Evolutionary conservation across 768 basidiomycete species (phyloP).

Genomic region (Rickenella mellea): DNA sequence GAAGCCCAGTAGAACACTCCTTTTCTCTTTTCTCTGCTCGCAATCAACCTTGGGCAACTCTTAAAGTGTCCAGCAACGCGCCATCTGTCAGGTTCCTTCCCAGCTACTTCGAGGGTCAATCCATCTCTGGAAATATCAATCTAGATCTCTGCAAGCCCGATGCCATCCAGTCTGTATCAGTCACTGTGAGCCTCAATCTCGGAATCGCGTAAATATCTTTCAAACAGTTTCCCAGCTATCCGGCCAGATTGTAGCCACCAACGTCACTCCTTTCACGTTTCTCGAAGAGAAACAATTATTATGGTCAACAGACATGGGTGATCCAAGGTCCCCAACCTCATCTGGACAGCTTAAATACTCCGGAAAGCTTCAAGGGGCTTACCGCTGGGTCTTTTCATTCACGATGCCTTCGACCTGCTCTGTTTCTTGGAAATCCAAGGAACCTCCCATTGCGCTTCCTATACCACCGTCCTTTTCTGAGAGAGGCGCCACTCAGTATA

Average conservation of each 20-base stretch:
- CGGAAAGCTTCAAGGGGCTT: slow-evolving; percentile 10
- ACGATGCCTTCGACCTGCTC: slow-evolving; percentile 6
- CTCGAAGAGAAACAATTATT: background rate
- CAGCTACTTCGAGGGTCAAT: slow-evolving; percentile 37
- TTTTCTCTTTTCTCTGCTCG: slow-evolving; percentile 34
- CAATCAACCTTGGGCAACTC: slow-evolving; percentile 37
- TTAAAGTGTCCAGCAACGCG: slow-evolving; percentile 35
- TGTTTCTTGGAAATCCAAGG: slow-evolving; percentile 2
- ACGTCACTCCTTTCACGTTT: background rate
- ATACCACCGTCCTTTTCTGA: slow-evolving; percentile 13
- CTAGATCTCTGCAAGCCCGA: slow-evolving; percentile 41
- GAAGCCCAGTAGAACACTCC: slow-evolving; percentile 20
- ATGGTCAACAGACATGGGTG: slow-evolving; percentile 1
- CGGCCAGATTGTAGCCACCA: background rate
- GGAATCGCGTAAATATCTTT: background rate
- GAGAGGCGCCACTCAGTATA: slow-evolving; percentile 2
- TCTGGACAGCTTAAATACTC: background rate
- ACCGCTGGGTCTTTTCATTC: slow-evolving; percentile 12
- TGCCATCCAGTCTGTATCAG: slow-evolving; percentile 35
- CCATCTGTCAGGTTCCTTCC: slow-evolving; percentile 29
- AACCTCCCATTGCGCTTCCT: slow-evolving; percentile 7
- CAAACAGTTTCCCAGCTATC: background rate
- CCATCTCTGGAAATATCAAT: slow-evolving; percentile 40
- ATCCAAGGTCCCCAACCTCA: background rate
- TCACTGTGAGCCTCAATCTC: slow-evolving; percentile 36